Base-by-base conservation (phyloP, 108 stramenopile genomes). In the Cyclotella kingstonii region DNA sequence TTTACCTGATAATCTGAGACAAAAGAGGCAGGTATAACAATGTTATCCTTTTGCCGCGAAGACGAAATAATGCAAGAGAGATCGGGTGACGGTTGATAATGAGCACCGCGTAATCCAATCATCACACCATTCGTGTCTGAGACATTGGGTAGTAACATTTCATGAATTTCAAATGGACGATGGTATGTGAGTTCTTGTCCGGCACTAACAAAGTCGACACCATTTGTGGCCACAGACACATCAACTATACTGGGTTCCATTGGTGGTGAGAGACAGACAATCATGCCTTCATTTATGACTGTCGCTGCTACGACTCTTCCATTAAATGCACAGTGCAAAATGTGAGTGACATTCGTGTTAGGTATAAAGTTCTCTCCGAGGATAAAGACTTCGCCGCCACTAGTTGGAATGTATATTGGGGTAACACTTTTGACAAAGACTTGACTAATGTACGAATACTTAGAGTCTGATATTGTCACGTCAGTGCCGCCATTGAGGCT, bases 401-500 rank as follows among this genome's bases (percentile, higher is more conserved):
- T 31, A 5, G 39, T 59, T 5, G 34, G 38, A 8, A 59, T 22
- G 21, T 59, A 25, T 5, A 11, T 4, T 6, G 57, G 57, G 12
- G 39, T 17, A 4, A 59, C 19, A 6, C 10, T 6, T 8, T 17
- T 17, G 15, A 59, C 29, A 29, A 19, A 12, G 4, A 31, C 42
- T 15, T 27, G 40, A 29, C 57, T 42, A 9, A 25, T 27, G 19
- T 59, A 59, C 6, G 18, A 3, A 42, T 33, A 59, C 4, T 9
- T 6, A n/a, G 41, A n/a, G 34, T 42, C 40, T 22, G 57, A 5
- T 11, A 11, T 5, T 28, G 26, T 21, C 3, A 59, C 9, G 25
- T 59, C 57, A 59, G 19, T 26, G 22, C 57, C 57, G 4, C 57
- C 57, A 19, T 59, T 59, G 21, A 59, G 43, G 25, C 42, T 59